These are phyloP conservation scores for Neurospora sublineolata DNA, from an alignment of 495 filamentous ascomycete species.

Conservation along the genomic window DNA sequence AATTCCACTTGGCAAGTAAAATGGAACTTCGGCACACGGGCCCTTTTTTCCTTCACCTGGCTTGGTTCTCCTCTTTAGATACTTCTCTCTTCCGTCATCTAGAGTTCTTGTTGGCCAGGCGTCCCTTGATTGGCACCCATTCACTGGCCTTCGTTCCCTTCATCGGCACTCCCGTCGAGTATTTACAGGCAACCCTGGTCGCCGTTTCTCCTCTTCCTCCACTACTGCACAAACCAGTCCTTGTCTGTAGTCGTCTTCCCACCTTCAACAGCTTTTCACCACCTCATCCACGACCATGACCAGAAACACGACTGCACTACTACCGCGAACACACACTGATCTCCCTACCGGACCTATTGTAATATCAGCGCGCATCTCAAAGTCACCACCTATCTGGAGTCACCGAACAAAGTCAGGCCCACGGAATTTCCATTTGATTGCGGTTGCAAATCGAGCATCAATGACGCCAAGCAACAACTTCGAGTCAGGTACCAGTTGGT, in stretches of 20 bases:
- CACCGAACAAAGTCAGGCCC: neutral
- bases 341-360: neutral
- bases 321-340: neutral
- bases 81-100: neutral
- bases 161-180: neutral
- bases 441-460: neutral
- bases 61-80: neutral
- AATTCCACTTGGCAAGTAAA: neutral
- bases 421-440: neutral
- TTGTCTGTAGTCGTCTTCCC: neutral
- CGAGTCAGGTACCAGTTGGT: neutral
- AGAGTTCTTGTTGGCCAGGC: neutral
- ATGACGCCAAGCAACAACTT: neutral
- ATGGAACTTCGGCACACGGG: neutral
- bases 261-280: neutral
- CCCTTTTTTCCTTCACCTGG: neutral
- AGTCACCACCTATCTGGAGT: neutral
- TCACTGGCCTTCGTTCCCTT: neutral
- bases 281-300: neutral
- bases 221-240: neutral
- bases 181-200: neutral
- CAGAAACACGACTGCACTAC: neutral
- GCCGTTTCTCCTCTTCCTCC: neutral
- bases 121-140: neutral
- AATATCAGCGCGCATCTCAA: neutral